Evolutionary conservation across 176 grass and related monocot genomes (phyloP).

Genomic region (Miscanthus lutarioriparius): DNA sequence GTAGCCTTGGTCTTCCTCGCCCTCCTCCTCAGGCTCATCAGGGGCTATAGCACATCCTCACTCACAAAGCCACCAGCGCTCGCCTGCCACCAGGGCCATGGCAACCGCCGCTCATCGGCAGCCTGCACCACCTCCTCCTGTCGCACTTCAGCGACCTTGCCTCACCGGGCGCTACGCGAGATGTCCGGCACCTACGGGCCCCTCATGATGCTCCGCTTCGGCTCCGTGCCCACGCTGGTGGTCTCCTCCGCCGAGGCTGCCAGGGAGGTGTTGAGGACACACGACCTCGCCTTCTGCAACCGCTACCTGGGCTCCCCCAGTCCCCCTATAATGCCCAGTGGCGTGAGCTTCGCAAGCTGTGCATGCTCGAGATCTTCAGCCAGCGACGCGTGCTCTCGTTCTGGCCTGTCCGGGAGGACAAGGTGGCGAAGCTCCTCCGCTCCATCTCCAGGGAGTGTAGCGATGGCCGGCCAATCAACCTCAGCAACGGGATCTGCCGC

Average conservation of each 20-base stretch:
- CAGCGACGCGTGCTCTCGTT: conserved; percentile 37
- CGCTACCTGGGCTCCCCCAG: too few species aligned
- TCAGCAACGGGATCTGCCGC: conserved; percentile 2
- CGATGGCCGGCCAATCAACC: neutral
- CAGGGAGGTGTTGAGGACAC: too few species aligned
- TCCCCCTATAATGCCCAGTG: conserved; percentile 41
- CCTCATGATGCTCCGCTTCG: too few species aligned
- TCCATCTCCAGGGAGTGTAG: neutral
- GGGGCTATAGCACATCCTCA: neutral
- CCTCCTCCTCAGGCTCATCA: neutral
- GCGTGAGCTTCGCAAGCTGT: conserved; percentile 40
- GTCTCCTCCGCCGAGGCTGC: too few species aligned
- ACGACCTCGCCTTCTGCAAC: too few species aligned
- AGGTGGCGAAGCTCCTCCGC: conserved; percentile 18
- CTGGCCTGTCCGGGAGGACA: conserved; percentile 20
- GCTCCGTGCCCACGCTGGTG: too few species aligned
- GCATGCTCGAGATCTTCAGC: conserved; percentile 42
- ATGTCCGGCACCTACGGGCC: too few species aligned
- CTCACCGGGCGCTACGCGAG: too few species aligned
- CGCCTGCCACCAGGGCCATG: conserved; percentile 29
- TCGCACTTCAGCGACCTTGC: conserved; percentile 15
- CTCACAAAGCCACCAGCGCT: neutral
- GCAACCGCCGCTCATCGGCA: conserved; percentile 45
- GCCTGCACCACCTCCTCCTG: conserved; percentile 39
- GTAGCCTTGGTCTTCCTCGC: neutral